phyloP scores from a whole-genome alignment of 116 monocot genomes.

The Zostera marina region DNA sequence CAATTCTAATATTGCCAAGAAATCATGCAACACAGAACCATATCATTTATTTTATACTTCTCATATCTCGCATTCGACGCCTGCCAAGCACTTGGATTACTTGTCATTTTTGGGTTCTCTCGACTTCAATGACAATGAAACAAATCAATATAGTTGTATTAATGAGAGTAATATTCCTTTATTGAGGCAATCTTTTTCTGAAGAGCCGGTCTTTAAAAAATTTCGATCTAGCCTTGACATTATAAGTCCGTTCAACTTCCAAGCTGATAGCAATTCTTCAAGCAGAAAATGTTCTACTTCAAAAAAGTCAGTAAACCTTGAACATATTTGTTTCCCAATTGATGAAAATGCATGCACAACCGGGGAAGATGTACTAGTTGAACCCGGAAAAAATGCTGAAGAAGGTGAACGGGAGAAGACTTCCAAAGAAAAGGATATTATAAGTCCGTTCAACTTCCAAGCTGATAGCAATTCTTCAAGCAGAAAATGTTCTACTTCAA shows the following conservation, averaged over 20 bases:
- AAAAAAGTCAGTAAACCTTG: constrained; percentile 26
- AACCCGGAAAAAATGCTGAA: constrained; percentile 5
- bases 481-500: constrained; percentile 33
- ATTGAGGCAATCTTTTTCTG: too few species aligned
- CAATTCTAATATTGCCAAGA: background rate
- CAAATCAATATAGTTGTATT: constrained; percentile 6
- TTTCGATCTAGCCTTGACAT: constrained; percentile 6
- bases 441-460: constrained; percentile 43
- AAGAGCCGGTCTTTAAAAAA: constrained; percentile 13
- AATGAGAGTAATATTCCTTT: constrained; percentile 4
- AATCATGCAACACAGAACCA: constrained; percentile 7
- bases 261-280: constrained; percentile 16
- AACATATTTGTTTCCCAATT: constrained; percentile 67
- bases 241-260: constrained; percentile 40
- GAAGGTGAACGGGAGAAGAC: background rate
- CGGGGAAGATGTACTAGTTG: constrained; percentile 14
- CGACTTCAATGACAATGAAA: constrained; percentile 10
- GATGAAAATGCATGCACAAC: constrained; percentile 50
- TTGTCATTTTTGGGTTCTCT: constrained; percentile 12
- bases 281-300: constrained; percentile 31
- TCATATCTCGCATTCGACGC: constrained; percentile 25
- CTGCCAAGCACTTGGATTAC: constrained; percentile 12
- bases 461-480: constrained; percentile 15
- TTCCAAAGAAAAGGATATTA: background rate
- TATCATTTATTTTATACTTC: constrained; percentile 15